phyloP scores from a whole-genome alignment of 1,284 basidiomycete species.

The Wolfiporia cocos region DNA sequence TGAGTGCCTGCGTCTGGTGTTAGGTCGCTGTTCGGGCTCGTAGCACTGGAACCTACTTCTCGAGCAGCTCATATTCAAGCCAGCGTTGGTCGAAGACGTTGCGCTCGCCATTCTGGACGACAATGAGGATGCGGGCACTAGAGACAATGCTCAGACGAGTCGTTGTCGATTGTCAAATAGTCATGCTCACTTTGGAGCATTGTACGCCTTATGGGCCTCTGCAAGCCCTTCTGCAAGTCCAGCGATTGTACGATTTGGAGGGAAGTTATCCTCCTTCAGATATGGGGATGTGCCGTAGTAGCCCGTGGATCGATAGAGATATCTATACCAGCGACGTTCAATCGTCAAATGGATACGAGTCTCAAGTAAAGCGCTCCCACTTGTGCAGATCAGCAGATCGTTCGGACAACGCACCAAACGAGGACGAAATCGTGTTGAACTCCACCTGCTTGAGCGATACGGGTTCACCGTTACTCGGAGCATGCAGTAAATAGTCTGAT shows the following conservation, averaged over 20 bases:
- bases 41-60: conserved; percentile 52
- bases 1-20: conserved; percentile 60
- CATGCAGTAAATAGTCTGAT: conserved; percentile 93
- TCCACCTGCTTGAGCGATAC: conserved; percentile 89
- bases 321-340: conserved; percentile 38
- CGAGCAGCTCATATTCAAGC: conserved; percentile 82
- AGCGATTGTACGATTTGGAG: conserved; percentile 67
- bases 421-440: conserved; percentile 95
- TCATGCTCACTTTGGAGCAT: conserved; percentile 39
- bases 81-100: conserved; percentile 94
- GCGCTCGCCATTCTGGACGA: conserved; percentile 86
- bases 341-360: neutral
- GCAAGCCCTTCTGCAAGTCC: conserved; percentile 76
- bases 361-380: conserved; percentile 36
- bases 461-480: conserved; percentile 30
- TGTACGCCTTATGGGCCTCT: conserved; percentile 75
- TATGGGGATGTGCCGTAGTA: conserved; percentile 60
- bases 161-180: neutral
- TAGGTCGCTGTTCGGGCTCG: too few relatives aligned
- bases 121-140: conserved; percentile 80
- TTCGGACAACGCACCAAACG: conserved; percentile 83
- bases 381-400: conserved; percentile 72
- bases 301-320: conserved; percentile 57
- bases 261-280: conserved; percentile 57
- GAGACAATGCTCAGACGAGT: neutral